A percentile compares a stretch with the other conserved stretches of the same genome.
Conservation (phyloP, 2,329 filamentous ascomycete genomes). For the Aureobasidium sp. region DNA sequence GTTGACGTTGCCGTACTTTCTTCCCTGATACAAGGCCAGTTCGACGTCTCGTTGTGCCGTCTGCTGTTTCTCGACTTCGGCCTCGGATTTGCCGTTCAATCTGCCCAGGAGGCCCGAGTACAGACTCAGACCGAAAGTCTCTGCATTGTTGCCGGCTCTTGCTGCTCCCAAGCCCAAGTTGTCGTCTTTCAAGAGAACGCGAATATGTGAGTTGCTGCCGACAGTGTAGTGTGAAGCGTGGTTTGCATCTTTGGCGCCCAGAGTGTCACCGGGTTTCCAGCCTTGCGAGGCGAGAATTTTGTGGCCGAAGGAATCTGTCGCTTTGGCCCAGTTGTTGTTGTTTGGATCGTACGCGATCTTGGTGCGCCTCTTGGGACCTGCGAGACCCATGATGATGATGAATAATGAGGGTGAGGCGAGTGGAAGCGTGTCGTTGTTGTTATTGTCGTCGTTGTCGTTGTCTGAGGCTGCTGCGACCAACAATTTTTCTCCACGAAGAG, state of each 20-base stretch:
- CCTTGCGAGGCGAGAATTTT: constrained; percentile 82
- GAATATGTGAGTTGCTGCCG: constrained; percentile 78
- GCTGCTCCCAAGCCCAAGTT: constrained; percentile 83
- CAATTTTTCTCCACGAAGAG: constrained; percentile 5
- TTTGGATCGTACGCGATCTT: constrained; percentile 90
- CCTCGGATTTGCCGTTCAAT: constrained; percentile 79
- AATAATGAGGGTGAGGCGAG: not conserved
- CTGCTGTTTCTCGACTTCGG: constrained; percentile 63
- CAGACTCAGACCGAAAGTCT: constrained; percentile 76
- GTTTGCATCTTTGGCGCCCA: constrained; percentile 69
- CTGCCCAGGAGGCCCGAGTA: constrained; percentile 82
- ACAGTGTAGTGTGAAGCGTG: constrained; percentile 71
- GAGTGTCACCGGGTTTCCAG: constrained; percentile 77
- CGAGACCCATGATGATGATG: constrained; percentile 55
- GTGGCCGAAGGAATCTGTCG: constrained; percentile 78
- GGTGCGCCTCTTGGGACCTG: constrained; percentile 51
- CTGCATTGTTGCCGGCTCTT: constrained; percentile 57
- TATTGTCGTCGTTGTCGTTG: not conserved
- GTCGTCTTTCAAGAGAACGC: constrained; percentile 80
- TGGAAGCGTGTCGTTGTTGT: not conserved
- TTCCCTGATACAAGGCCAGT: constrained; percentile 65
- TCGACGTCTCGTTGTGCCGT: constrained; percentile 62
- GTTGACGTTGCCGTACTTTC: constrained; percentile 70
- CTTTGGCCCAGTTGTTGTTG: constrained; percentile 86
- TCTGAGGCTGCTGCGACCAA: too few species aligned